Conservation (phyloP, 176 grass and related monocot species). For the Zea luxurians region DNA sequence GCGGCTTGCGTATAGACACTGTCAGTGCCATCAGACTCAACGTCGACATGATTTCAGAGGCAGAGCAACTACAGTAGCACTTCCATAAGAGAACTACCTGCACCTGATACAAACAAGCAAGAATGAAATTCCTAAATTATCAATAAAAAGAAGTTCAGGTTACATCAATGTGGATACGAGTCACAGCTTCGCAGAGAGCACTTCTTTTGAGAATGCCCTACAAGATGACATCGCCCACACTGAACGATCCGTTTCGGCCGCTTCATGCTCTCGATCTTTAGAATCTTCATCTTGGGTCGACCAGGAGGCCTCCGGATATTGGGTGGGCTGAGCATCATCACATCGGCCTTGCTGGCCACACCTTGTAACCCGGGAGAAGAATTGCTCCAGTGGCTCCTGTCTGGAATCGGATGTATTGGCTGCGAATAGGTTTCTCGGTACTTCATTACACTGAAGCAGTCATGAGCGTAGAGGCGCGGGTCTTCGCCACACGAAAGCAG, state of each 20-base stretch:
- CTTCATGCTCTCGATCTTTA: conserved; percentile 91
- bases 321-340: conserved; percentile 68
- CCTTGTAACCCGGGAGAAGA: conserved; percentile 29
- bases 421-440: conserved; percentile 32
- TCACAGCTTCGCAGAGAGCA: not conserved
- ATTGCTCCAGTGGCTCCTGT: conserved; percentile 26
- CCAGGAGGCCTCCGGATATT: conserved; percentile 83
- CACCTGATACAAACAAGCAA: not conserved
- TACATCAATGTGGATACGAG: not conserved
- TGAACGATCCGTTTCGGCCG: conserved; percentile 88
- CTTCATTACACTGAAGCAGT: conserved; percentile 84
- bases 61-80: not conserved
- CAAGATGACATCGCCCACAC: conserved; percentile 4
- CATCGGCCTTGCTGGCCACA: conserved; percentile 49
- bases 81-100: not conserved
- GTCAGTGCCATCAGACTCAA: not conserved
- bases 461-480: conserved; percentile 67
- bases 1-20: not conserved
- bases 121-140: not conserved
- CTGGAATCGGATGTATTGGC: conserved; percentile 66
- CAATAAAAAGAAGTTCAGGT: not conserved
- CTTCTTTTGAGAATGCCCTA: conserved; percentile 6
- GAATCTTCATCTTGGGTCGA: conserved; percentile 97
- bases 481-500: conserved; percentile 89
- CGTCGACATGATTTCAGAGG: not conserved